Evolutionary conservation across 108 stramenopile genomes (phyloP).

Genomic region (Licmophora abbreviata): DNA sequence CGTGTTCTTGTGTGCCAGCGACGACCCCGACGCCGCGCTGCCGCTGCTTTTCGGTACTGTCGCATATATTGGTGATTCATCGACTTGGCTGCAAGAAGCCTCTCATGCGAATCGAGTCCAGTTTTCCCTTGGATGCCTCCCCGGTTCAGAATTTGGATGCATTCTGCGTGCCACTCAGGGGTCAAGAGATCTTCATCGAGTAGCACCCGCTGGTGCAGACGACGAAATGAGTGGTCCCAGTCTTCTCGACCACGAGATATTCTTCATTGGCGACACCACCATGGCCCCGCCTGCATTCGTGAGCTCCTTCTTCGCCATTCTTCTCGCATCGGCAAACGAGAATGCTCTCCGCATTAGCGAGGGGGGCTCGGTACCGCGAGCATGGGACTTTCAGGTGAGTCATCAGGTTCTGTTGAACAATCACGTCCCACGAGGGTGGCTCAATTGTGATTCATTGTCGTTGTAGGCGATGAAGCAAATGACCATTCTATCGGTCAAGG

Average conservation of each 20-base stretch:
- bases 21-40: background rate
- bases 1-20: background rate
- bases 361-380: no score
- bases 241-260: conserved; percentile 2
- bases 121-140: background rate
- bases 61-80: background rate
- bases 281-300: background rate
- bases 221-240: background rate
- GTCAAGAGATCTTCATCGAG: conserved; percentile 1
- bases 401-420: background rate
- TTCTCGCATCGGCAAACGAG: background rate
- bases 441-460: no score
- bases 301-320: background rate
- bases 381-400: background rate
- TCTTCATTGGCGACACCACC: background rate
- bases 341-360: background rate
- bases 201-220: background rate
- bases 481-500: no score
- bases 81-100: background rate
- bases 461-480: no score
- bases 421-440: background rate
- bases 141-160: background rate
- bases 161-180: background rate
- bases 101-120: background rate
- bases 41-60: no score